These are phyloP conservation scores for Rhodotorula sp. DNA, from an alignment of 1,284 basidiomycete genomes.

Conservation along the genomic window DNA sequence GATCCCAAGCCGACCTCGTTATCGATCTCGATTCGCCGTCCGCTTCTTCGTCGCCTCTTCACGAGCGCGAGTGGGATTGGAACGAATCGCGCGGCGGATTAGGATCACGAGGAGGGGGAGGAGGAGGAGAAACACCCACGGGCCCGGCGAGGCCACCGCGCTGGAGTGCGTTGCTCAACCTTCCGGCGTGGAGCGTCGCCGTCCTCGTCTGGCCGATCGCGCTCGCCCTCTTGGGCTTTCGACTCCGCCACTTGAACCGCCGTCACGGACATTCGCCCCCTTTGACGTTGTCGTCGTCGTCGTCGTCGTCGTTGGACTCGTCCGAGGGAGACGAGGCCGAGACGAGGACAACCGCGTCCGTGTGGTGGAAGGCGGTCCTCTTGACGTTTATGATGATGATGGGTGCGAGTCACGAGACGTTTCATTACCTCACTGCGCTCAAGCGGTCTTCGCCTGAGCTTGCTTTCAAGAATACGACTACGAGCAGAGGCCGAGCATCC, in stretches of 20 bases:
- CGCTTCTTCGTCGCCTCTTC: background rate
- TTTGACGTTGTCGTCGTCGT: background rate
- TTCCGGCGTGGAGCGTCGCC: constrained; percentile 38
- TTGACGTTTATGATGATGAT: constrained; percentile 26
- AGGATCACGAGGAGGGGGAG: too few species aligned
- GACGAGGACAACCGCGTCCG: background rate
- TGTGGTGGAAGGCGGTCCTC: constrained; percentile 27
- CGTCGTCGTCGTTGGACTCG: background rate
- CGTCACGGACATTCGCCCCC: constrained; percentile 13
- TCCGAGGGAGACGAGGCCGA: background rate
- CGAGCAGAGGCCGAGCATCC: too few species aligned
- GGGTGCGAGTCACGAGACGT: constrained; percentile 26
- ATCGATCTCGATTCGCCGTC: background rate
- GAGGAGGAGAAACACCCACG: background rate
- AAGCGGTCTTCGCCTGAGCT: background rate
- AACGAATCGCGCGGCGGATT: too few species aligned
- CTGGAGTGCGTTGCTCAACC: constrained; percentile 36
- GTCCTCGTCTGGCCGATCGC: constrained; percentile 43
- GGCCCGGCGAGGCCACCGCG: constrained; percentile 5
- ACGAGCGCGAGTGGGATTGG: background rate
- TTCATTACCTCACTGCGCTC: constrained; percentile 34
- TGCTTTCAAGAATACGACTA: too few species aligned
- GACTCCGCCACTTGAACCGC: constrained; percentile 41
- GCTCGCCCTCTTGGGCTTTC: constrained; percentile 44
- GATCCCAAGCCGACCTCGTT: constrained; percentile 10